These are phyloP conservation scores for Spencermartinsiella europaea DNA, from an alignment of 805 yeast species.

Conservation along the genomic window DNA sequence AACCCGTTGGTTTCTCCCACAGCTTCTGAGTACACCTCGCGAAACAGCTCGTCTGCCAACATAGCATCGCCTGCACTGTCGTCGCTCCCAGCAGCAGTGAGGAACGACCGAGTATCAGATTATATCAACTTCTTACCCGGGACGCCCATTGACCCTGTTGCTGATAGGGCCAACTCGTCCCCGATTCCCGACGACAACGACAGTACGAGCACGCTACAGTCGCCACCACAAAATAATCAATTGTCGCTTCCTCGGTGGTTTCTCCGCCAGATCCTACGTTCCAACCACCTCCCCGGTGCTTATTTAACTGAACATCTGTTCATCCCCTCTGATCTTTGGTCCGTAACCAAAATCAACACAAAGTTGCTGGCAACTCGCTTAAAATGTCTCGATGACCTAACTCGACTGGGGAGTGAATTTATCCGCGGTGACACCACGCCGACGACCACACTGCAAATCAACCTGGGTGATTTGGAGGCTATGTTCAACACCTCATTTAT, in stretches of 20 bases:
- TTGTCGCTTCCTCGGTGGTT: slow-evolving; percentile 12
- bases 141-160: not conserved
- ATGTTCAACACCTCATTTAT: slow-evolving; percentile 10
- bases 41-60: no score
- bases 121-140: not conserved
- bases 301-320: slow-evolving; percentile 7
- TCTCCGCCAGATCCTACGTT: slow-evolving; percentile 9
- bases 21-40: not conserved
- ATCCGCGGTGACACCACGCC: slow-evolving; percentile 2
- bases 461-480: slow-evolving; percentile 9
- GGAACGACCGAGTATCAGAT: slow-evolving; percentile 1
- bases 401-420: slow-evolving; percentile 9
- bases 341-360: slow-evolving; percentile 3
- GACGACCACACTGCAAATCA: slow-evolving; percentile 1
- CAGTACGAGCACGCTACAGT: no score
- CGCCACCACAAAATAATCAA: not conserved
- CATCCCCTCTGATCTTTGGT: slow-evolving; percentile 13
- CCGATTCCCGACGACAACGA: no score
- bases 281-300: slow-evolving; percentile 9
- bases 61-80: no score
- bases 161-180: not conserved
- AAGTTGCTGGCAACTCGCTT: slow-evolving; percentile 7
- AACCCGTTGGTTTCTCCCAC: not conserved
- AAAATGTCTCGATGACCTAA: slow-evolving; percentile 8
- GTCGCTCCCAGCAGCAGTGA: no score